Percentiles rank a stretch among this genome's conserved stretches.
These are phyloP conservation scores for Populus nigra DNA, from an alignment of 345 rosid genomes.

Conservation along the genomic window DNA sequence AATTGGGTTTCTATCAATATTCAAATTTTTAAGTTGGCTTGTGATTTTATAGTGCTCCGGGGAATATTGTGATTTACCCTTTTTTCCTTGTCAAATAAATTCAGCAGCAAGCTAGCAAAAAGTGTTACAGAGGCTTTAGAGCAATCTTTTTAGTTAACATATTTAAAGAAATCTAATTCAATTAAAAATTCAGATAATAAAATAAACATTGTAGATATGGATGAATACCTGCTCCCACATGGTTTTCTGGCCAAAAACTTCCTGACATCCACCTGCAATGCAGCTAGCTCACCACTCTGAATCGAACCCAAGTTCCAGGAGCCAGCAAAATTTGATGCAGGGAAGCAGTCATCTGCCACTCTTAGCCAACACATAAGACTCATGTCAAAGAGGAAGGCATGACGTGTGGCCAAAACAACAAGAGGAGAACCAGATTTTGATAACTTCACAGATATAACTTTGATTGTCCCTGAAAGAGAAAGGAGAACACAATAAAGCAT, in stretches of 20 bases:
- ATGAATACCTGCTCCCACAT: conserved; percentile 82
- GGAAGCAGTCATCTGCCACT: conserved; percentile 98
- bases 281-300: conserved; percentile 91
- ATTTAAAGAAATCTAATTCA: neutral
- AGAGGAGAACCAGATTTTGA: conserved; percentile 96
- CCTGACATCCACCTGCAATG: conserved; percentile 89
- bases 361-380: conserved; percentile 96
- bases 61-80: too few relatives aligned
- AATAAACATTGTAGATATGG: neutral
- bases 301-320: conserved; percentile 86
- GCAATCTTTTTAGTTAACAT: neutral
- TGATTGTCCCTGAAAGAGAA: conserved; percentile 60
- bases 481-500: neutral
- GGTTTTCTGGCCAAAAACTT: conserved; percentile 97
- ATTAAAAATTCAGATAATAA: neutral
- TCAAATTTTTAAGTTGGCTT: too few relatives aligned
- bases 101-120: neutral
- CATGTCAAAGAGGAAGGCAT: conserved; percentile 87
- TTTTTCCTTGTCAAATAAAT: neutral
- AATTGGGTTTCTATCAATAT: too few relatives aligned
- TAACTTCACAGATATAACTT: conserved; percentile 86
- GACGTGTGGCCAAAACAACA: conserved; percentile 88
- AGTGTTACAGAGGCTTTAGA: neutral
- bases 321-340: conserved; percentile 91
- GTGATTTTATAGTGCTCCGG: too few relatives aligned